Conservation (phyloP, 768 basidiomycete genomes). For the Mycena epipterygia region DNA sequence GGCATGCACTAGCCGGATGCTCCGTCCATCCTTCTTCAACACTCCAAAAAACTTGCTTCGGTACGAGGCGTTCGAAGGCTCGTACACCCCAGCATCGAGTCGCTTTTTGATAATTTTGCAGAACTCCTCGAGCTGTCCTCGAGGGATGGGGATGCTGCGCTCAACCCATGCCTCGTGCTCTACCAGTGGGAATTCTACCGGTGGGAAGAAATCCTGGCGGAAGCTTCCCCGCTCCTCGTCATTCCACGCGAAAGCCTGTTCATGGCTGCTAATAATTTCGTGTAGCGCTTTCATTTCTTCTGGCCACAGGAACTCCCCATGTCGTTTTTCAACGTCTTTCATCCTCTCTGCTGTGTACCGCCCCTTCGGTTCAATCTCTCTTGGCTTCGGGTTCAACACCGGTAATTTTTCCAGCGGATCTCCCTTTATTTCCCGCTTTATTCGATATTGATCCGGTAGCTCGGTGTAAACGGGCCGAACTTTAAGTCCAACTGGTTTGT, state of each 20-base stretch:
- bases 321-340: slow-evolving; percentile 32
- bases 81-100: slow-evolving; percentile 32
- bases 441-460: slow-evolving; percentile 37
- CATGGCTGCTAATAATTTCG: slow-evolving; percentile 39
- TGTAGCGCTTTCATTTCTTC: slow-evolving; percentile 44
- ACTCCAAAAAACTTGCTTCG: slow-evolving; percentile 51
- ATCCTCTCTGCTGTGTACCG: slow-evolving; percentile 39
- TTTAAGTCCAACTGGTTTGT: slow-evolving; percentile 38
- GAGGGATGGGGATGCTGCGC: too few species aligned
- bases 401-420: slow-evolving; percentile 41
- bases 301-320: slow-evolving; percentile 39
- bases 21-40: slow-evolving; percentile 39
- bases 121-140: slow-evolving; percentile 32
- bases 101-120: slow-evolving; percentile 33
- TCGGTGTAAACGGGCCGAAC: slow-evolving; percentile 38
- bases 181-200: slow-evolving; percentile 40
- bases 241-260: slow-evolving; percentile 30
- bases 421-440: slow-evolving; percentile 36
- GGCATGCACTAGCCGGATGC: slow-evolving; percentile 41
- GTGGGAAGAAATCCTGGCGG: slow-evolving; percentile 29
- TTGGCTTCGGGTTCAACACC: slow-evolving; percentile 32
- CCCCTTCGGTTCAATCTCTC: slow-evolving; percentile 34
- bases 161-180: slow-evolving; percentile 42
- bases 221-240: slow-evolving; percentile 25
- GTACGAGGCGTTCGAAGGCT: slow-evolving; percentile 36